Evolutionary conservation across 768 basidiomycete species (phyloP).

Genomic region (Podaxis mareebaensis): DNA sequence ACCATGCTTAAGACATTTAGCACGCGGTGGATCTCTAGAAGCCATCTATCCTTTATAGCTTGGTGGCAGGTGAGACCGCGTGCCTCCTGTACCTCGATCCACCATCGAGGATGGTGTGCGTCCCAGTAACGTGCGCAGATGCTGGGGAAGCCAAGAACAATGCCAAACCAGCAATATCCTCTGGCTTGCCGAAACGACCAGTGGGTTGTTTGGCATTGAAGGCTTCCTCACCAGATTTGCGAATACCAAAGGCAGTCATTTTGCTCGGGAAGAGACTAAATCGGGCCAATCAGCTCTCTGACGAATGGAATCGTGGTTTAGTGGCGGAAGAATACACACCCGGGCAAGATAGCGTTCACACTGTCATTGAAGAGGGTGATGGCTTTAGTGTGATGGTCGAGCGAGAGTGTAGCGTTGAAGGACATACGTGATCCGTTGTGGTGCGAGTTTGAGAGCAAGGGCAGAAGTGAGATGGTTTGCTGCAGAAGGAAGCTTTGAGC

Average conservation of each 20-base stretch:
- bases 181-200: conserved; percentile 63
- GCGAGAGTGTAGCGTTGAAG: neutral
- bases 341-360: conserved; percentile 84
- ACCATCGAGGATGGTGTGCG: conserved; percentile 73
- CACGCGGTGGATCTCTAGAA: neutral
- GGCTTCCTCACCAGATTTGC: conserved; percentile 50
- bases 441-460: conserved; percentile 66
- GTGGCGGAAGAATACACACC: conserved; percentile 39
- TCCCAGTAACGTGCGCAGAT: conserved; percentile 72
- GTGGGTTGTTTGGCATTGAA: conserved; percentile 62
- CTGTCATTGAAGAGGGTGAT: conserved; percentile 32
- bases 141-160: conserved; percentile 74
- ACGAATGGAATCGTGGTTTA: conserved; percentile 12
- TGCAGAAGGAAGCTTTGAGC: conserved; percentile 20
- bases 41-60: conserved; percentile 27
- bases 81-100: conserved; percentile 43
- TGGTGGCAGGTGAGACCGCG: conserved; percentile 30
- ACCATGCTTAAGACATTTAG: too few relatives aligned
- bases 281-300: neutral
- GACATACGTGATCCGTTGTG: conserved; percentile 64
- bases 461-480: conserved; percentile 80
- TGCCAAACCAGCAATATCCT: conserved; percentile 72
- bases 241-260: conserved; percentile 78
- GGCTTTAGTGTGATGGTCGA: neutral
- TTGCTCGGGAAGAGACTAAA: conserved; percentile 69